These are phyloP conservation scores for Saccharomycopsis javanensis DNA, from an alignment of 805 yeast species.

Conservation along the genomic window DNA sequence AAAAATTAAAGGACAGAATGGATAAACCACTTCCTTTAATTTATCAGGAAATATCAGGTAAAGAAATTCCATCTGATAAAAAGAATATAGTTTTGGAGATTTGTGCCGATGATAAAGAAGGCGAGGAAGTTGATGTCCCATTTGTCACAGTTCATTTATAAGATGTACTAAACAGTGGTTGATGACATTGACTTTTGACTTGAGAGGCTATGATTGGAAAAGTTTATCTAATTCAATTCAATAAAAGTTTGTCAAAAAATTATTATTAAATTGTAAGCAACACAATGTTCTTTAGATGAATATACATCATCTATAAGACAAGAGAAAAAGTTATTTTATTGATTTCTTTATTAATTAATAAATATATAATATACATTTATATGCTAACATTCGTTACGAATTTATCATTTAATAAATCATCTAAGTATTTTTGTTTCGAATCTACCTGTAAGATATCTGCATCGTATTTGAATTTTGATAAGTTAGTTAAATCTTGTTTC, in stretches of 20 bases:
- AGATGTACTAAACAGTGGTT: not conserved
- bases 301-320: not conserved
- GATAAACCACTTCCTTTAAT: constrained; percentile 59
- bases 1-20: constrained; percentile 74
- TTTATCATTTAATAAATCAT: not conserved
- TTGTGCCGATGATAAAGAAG: constrained; percentile 84
- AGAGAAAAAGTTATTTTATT: not conserved
- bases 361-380: not conserved
- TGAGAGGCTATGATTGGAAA: not conserved
- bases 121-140: constrained; percentile 95
- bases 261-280: not conserved
- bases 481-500: constrained; percentile 20
- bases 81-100: constrained; percentile 79
- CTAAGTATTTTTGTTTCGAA: not conserved
- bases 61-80: constrained; percentile 63
- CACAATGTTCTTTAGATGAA: too few relatives aligned
- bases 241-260: too few relatives aligned
- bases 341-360: not conserved
- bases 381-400: not conserved
- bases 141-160: constrained; percentile 55
- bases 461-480: not conserved
- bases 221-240: not conserved
- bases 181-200: not conserved
- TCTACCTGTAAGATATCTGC: not conserved
- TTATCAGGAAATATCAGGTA: constrained; percentile 78